Conservation (phyloP, 2,329 filamentous ascomycete species). For the Penicillium sp. region DNA sequence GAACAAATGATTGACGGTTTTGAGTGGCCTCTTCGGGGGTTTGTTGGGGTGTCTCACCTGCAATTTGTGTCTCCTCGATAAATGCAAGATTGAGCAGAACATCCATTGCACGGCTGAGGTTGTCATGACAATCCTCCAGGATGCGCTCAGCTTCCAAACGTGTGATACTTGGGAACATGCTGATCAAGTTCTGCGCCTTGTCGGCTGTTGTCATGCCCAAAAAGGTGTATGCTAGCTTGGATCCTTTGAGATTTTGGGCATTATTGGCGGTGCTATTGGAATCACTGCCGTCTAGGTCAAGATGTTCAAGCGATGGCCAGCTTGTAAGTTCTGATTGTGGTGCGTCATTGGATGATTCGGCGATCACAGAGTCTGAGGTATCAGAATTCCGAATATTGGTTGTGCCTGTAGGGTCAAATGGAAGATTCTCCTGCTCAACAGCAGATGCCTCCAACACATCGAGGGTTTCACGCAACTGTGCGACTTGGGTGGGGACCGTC, state of each 20-base stretch:
- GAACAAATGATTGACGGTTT: constrained; percentile 43
- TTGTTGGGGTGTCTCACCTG: constrained; percentile 35
- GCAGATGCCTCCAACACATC: constrained; percentile 66
- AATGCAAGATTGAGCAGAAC: constrained; percentile 76
- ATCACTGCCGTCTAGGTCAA: constrained; percentile 14
- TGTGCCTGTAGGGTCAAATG: constrained; percentile 76
- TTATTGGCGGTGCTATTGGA: constrained; percentile 25
- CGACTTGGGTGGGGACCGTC: constrained; percentile 50
- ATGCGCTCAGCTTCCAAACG: constrained; percentile 64
- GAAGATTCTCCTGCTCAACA: constrained; percentile 64
- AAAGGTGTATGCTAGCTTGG: constrained; percentile 28
- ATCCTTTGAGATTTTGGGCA: constrained; percentile 10
- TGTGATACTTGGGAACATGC: constrained; percentile 71
- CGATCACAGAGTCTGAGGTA: constrained; percentile 25
- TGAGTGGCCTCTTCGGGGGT: background rate
- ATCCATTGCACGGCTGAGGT: constrained; percentile 71
- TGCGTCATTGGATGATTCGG: background rate
- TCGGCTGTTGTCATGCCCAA: constrained; percentile 48
- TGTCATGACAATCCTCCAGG: constrained; percentile 65
- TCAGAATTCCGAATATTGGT: constrained; percentile 46
- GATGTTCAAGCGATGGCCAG: constrained; percentile 9
- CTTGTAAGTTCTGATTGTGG: background rate
- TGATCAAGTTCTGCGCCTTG: constrained; percentile 62
- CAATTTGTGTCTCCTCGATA: constrained; percentile 65
- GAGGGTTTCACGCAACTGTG: constrained; percentile 59